Percentiles rank a stretch among this genome's conserved stretches.
phyloP scores from a whole-genome alignment of 2,329 filamentous ascomycete genomes.

The Ampelomyces quisqualis region DNA sequence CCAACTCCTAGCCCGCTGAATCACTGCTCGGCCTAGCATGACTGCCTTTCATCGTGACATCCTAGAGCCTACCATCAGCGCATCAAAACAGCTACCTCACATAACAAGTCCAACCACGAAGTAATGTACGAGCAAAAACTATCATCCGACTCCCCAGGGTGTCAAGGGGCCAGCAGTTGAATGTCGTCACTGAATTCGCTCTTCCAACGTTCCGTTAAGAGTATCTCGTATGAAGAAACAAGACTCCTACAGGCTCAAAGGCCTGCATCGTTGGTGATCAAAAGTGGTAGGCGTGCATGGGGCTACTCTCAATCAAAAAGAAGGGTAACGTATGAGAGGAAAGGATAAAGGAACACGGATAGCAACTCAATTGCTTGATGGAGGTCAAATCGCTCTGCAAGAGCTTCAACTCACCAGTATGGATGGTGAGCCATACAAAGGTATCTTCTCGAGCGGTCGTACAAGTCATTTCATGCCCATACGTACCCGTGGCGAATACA shows the following conservation, averaged over 20 bases:
- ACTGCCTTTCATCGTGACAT: too few relatives aligned
- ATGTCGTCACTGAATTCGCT: conserved; percentile 23
- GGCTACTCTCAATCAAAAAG: not conserved
- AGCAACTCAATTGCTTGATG: not conserved
- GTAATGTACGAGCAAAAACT: conserved; percentile 1
- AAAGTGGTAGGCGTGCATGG: not conserved
- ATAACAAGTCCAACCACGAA: too few relatives aligned
- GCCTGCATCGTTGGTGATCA: conserved; percentile 47
- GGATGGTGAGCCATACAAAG: too few relatives aligned
- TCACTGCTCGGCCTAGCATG: too few relatives aligned
- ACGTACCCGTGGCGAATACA: not conserved
- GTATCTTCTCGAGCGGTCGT: too few relatives aligned
- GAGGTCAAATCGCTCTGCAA: not conserved
- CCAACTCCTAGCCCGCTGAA: too few relatives aligned
- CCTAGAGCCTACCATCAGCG: too few relatives aligned
- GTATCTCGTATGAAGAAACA: conserved; percentile 37
- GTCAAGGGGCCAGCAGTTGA: conserved; percentile 2
- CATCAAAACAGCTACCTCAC: too few relatives aligned
- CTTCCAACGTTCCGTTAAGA: conserved; percentile 53
- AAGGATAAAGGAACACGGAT: not conserved
- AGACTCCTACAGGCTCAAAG: conserved; percentile 47
- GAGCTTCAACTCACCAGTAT: not conserved
- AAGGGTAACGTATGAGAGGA: not conserved
- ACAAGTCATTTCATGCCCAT: too few relatives aligned
- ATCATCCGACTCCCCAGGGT: conserved; percentile 3